Evolutionary conservation across 2,329 filamentous ascomycete species (phyloP).

Genomic region (Thelonectria discophora): DNA sequence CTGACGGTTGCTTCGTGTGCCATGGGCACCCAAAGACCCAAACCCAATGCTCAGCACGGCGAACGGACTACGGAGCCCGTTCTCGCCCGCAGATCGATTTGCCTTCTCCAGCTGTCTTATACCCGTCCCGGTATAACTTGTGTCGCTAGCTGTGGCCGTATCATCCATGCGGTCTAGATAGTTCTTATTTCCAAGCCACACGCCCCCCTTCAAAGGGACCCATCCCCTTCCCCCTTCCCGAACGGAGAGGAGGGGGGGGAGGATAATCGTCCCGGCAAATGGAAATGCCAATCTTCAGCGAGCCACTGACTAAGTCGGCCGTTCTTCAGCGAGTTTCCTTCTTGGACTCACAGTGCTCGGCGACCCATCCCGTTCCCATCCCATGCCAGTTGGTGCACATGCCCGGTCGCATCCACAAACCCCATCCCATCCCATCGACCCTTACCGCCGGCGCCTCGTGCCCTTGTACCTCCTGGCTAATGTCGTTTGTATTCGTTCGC

Average conservation of each 20-base stretch:
- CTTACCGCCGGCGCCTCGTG: slow-evolving; percentile 24
- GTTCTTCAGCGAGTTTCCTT: background rate
- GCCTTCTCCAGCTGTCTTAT: background rate
- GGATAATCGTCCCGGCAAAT: background rate
- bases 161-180: background rate
- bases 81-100: slow-evolving; percentile 13
- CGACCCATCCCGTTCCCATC: slow-evolving; percentile 30
- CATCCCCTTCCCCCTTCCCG: background rate
- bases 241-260: background rate
- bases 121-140: background rate
- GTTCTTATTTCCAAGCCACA: slow-evolving; percentile 11
- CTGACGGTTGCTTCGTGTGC: no score
- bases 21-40: background rate
- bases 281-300: background rate
- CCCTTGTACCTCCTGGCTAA: slow-evolving; percentile 22
- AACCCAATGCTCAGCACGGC: slow-evolving; percentile 6
- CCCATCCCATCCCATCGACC: slow-evolving; percentile 19
- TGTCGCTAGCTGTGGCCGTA: background rate
- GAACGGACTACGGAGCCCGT: slow-evolving; percentile 6
- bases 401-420: slow-evolving; percentile 20
- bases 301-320: background rate
- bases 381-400: slow-evolving; percentile 5
- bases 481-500: slow-evolving; percentile 9
- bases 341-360: slow-evolving; percentile 24
- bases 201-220: background rate